Conservation (phyloP, 805 yeast species). For the Trichomonascus vanleenenianus region DNA sequence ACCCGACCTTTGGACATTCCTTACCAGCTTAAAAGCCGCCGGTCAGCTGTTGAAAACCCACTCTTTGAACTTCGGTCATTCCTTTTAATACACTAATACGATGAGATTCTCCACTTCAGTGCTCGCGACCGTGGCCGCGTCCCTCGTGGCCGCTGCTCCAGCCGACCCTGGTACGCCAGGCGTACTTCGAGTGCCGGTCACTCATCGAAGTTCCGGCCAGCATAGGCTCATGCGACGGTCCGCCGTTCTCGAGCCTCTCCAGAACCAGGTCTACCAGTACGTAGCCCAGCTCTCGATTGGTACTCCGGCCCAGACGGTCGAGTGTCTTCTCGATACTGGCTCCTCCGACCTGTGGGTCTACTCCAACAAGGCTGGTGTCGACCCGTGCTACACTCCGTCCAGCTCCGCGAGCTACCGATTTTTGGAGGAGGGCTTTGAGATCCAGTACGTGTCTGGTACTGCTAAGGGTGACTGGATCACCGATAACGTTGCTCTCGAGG, state of each 20-base stretch:
- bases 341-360: conserved; percentile 59
- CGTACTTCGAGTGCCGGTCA: neutral
- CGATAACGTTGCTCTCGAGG: conserved; percentile 48
- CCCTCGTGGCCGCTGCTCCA: neutral
- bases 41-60: too few species aligned
- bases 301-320: conserved; percentile 44
- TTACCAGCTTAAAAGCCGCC: neutral
- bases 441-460: conserved; percentile 30
- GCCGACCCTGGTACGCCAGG: neutral
- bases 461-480: conserved; percentile 47
- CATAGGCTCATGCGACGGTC: neutral
- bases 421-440: conserved; percentile 17
- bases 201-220: neutral
- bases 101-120: neutral
- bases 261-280: conserved; percentile 5
- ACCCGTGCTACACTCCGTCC: conserved; percentile 3
- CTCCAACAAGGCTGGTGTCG: conserved; percentile 5
- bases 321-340: conserved; percentile 57
- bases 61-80: neutral
- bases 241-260: neutral
- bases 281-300: conserved; percentile 37
- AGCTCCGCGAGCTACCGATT: conserved; percentile 19
- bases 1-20: too few species aligned
- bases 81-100: neutral
- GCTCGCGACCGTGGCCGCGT: neutral